phyloP scores from a whole-genome alignment of 1,139 yeast species.

The Pneumocystis oryctolagi region DNA sequence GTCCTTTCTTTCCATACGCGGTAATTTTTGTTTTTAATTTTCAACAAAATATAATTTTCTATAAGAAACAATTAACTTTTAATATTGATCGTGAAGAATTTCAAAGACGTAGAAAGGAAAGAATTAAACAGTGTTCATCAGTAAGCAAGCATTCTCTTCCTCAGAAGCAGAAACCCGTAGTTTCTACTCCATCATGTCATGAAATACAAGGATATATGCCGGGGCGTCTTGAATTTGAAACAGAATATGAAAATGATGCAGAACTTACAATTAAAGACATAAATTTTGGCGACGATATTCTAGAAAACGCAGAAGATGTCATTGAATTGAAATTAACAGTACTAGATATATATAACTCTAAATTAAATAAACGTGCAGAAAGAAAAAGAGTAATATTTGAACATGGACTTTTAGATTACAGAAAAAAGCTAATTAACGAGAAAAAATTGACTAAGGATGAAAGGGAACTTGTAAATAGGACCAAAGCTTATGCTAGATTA shows the following conservation, averaged over 20 bases:
- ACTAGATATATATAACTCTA: conserved; percentile 74
- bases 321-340: conserved; percentile 78
- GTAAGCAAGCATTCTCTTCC: conserved; percentile 35
- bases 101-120: conserved; percentile 46
- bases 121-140: conserved; percentile 55
- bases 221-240: conserved; percentile 90
- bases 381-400: conserved; percentile 67
- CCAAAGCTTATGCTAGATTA: conserved; percentile 69
- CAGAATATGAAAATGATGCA: conserved; percentile 92
- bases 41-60: conserved; percentile 31
- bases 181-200: conserved; percentile 91
- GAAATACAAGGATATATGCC: conserved; percentile 98
- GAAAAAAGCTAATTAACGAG: conserved; percentile 59
- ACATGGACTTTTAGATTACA: conserved; percentile 67
- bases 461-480: conserved; percentile 56
- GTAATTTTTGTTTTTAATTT: neutral
- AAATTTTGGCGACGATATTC: conserved; percentile 74
- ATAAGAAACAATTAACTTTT: conserved; percentile 56
- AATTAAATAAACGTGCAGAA: conserved; percentile 84
- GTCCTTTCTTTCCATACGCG: conserved; percentile 53
- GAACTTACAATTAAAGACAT: conserved; percentile 87
- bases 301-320: conserved; percentile 57
- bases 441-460: conserved; percentile 81
- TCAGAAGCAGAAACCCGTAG: conserved; percentile 73
- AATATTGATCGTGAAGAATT: conserved; percentile 54